phyloP scores from a whole-genome alignment of 768 basidiomycete genomes.

The Pulveroboletus frians region DNA sequence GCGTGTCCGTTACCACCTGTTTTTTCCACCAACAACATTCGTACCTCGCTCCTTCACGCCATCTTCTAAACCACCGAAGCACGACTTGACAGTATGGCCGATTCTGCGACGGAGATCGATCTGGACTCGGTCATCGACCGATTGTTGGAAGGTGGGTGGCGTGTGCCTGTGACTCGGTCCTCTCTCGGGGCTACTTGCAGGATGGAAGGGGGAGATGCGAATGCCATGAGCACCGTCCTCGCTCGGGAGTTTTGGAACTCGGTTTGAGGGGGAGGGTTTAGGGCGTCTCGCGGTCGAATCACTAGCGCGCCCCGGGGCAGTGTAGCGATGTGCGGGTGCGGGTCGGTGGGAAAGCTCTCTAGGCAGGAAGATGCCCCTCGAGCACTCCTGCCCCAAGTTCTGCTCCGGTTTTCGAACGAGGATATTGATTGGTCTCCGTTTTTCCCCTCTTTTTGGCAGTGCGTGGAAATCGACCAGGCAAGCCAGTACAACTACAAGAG shows the following conservation, averaged over 20 bases:
- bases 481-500: conserved; percentile 95
- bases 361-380: background rate
- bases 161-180: conserved; percentile 22
- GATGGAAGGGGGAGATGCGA: conserved; percentile 1
- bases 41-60: conserved; percentile 16
- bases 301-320: conserved; percentile 13
- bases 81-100: conserved; percentile 52
- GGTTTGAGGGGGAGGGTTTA: conserved; percentile 3
- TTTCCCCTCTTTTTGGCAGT: conserved; percentile 45
- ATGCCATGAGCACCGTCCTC: background rate
- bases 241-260: background rate
- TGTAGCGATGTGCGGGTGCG: conserved; percentile 5
- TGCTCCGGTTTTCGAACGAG: conserved; percentile 1
- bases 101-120: conserved; percentile 89
- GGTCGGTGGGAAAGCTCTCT: conserved; percentile 7
- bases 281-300: conserved; percentile 6
- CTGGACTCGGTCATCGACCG: conserved; percentile 99
- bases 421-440: conserved; percentile 12
- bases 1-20: conserved; percentile 11
- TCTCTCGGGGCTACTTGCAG: conserved; percentile 11
- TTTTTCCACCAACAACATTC: conserved; percentile 26
- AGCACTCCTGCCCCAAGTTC: background rate
- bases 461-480: conserved; percentile 96
- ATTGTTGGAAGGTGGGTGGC: conserved; percentile 86
- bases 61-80: conserved; percentile 9